phyloP scores from a whole-genome alignment of 805 yeast genomes.

The Saturnispora zaruensis region DNA sequence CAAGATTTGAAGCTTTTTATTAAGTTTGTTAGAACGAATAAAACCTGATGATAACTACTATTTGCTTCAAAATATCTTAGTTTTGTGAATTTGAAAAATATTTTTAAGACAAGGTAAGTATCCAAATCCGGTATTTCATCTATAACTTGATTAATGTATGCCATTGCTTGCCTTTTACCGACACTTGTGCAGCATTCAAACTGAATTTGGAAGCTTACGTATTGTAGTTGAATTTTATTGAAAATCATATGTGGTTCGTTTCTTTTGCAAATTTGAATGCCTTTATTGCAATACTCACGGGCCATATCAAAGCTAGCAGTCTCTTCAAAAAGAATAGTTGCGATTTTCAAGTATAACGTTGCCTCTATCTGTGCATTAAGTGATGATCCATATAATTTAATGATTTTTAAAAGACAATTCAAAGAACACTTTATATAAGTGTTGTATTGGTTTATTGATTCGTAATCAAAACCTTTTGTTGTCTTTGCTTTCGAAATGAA shows the following conservation, averaged over 20 bases:
- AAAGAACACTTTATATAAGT: conserved; percentile 30
- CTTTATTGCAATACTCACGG: conserved; percentile 28
- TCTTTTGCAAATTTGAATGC: conserved; percentile 21
- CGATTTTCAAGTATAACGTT: conserved; percentile 29
- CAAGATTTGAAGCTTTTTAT: conserved; percentile 8
- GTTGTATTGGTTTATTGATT: conserved; percentile 22
- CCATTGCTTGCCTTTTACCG: conserved; percentile 19
- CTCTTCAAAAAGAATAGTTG: conserved; percentile 33
- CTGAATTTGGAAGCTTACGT: conserved; percentile 32
- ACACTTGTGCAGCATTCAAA: conserved; percentile 19
- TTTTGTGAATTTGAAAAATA: conserved; percentile 29
- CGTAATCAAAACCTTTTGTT: conserved; percentile 5
- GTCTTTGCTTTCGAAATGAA: conserved; percentile 3
- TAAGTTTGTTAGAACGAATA: conserved; percentile 14
- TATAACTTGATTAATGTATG: conserved; percentile 26
- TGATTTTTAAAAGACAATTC: conserved; percentile 29
- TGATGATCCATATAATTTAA: conserved; percentile 23
- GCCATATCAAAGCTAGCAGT: conserved; percentile 36
- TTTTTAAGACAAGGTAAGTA: conserved; percentile 12
- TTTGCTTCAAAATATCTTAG: conserved; percentile 25
- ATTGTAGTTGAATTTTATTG: conserved; percentile 28
- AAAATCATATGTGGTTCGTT: conserved; percentile 19
- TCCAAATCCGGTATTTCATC: conserved; percentile 13
- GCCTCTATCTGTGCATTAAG: conserved; percentile 30
- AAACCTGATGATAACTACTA: conserved; percentile 23